Evolutionary conservation across 495 filamentous ascomycete genomes (phyloP).

Genomic region (Penicillium pancosmium): DNA sequence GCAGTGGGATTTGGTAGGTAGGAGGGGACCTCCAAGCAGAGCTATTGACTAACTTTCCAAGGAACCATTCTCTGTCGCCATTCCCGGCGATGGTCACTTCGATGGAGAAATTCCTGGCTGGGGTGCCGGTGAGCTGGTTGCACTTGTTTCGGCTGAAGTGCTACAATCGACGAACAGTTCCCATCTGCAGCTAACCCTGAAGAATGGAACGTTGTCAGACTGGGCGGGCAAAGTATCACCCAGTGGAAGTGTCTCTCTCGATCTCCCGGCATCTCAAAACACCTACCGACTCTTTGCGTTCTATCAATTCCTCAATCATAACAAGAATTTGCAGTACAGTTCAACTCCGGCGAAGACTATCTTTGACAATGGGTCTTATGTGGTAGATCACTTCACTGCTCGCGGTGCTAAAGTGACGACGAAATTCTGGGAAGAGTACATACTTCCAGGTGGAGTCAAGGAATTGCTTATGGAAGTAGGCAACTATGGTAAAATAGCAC

Average conservation of each 20-base stretch:
- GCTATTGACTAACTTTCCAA: background rate
- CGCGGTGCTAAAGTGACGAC: slow-evolving; percentile 43
- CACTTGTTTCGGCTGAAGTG: slow-evolving; percentile 33
- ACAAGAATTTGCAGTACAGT: slow-evolving; percentile 28
- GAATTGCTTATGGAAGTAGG: slow-evolving; percentile 39
- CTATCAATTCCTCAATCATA: slow-evolving; percentile 36
- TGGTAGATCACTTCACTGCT: slow-evolving; percentile 52
- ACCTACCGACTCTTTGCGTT: slow-evolving; percentile 39
- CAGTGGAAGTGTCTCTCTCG: slow-evolving; percentile 18
- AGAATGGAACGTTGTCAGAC: slow-evolving; percentile 20
- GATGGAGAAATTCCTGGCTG: slow-evolving; percentile 41
- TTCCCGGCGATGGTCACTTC: slow-evolving; percentile 29
- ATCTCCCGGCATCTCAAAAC: slow-evolving; percentile 2
- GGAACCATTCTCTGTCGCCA: slow-evolving; percentile 26
- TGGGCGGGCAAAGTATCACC: slow-evolving; percentile 18
- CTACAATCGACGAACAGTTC: slow-evolving; percentile 17
- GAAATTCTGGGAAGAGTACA: slow-evolving; percentile 49
- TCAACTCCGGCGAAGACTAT: slow-evolving; percentile 22
- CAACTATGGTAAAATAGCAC: slow-evolving; percentile 40
- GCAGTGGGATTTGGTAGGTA: slow-evolving; percentile 39
- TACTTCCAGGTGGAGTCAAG: slow-evolving; percentile 37
- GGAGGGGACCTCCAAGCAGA: background rate
- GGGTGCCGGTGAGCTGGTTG: slow-evolving; percentile 38
- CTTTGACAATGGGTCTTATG: slow-evolving; percentile 50
- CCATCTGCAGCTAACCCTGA: slow-evolving; percentile 17